These are phyloP conservation scores for Trypanosoma lewisi DNA, from an alignment of 208 protist genomes.

Conservation along the genomic window DNA sequence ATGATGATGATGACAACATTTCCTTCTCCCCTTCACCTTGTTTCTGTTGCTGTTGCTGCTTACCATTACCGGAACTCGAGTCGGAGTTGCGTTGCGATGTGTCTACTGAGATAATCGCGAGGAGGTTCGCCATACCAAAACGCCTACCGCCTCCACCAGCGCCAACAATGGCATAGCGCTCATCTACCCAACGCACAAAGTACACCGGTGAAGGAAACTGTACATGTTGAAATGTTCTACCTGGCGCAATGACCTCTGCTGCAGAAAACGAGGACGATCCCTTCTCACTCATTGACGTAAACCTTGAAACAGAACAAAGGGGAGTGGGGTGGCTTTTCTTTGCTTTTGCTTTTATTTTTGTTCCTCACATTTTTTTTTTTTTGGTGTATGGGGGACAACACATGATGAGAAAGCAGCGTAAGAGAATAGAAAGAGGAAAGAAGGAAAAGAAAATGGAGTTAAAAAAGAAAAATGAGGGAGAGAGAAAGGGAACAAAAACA, in stretches of 20 bases:
- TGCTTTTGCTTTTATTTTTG: neutral
- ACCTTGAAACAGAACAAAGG: neutral
- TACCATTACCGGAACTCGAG: neutral
- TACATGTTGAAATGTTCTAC: slow-evolving; percentile 35
- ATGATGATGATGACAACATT: neutral
- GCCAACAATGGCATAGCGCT: slow-evolving; percentile 64
- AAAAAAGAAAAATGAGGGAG: neutral
- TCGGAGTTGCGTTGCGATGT: slow-evolving; percentile 1
- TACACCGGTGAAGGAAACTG: slow-evolving; percentile 83
- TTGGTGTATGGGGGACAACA: neutral
- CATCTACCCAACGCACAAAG: slow-evolving; percentile 58
- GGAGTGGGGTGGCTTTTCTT: slow-evolving; percentile 1
- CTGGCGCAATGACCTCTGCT: slow-evolving; percentile 50
- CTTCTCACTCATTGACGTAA: neutral
- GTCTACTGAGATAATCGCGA: slow-evolving; percentile 51
- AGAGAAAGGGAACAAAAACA: no score
- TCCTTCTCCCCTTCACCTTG: neutral
- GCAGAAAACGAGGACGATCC: slow-evolving; percentile 9
- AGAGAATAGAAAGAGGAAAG: no score
- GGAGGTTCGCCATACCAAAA: slow-evolving; percentile 85
- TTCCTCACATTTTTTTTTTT: neutral
- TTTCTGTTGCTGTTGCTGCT: neutral
- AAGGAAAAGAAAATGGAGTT: no score
- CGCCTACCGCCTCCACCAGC: slow-evolving; percentile 74
- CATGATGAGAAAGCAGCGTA: no score